phyloP scores from a whole-genome alignment of 148 eudicot genomes.

The Chenopodium berlandieri region DNA sequence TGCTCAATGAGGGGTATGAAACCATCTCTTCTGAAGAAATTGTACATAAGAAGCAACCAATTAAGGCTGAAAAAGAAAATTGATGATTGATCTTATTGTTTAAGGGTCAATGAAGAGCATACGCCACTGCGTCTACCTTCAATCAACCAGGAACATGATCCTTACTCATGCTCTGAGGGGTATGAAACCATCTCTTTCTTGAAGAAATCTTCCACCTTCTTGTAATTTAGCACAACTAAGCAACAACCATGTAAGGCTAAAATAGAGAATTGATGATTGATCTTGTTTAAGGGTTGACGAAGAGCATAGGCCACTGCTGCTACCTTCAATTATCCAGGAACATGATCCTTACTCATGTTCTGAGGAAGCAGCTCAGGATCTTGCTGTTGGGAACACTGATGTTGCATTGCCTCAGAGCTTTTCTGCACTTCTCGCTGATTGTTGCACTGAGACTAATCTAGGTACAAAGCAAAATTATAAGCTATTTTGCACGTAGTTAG shows the following conservation, averaged over 20 bases:
- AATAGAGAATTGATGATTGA: background rate
- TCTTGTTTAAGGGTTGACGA: slow-evolving; percentile 13
- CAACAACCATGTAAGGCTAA: background rate
- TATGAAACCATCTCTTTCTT: slow-evolving; percentile 15
- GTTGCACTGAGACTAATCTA: slow-evolving; percentile 11
- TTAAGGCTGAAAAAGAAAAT: background rate
- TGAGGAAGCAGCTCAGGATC: slow-evolving; percentile 18
- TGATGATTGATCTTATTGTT: background rate
- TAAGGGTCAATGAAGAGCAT: slow-evolving; percentile 15
- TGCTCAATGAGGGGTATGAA: slow-evolving; percentile 20
- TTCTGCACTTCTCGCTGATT: slow-evolving; percentile 18
- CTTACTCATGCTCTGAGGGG: slow-evolving; percentile 12
- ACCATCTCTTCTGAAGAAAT: background rate
- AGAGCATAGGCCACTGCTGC: slow-evolving; percentile 7
- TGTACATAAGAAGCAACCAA: background rate
- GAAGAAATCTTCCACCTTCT: background rate
- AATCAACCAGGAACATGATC: slow-evolving; percentile 18
- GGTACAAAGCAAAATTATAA: slow-evolving; percentile 9
- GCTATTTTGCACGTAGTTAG: background rate
- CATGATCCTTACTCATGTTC: slow-evolving; percentile 9
- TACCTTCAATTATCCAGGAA: slow-evolving; percentile 13
- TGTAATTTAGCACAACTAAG: background rate
- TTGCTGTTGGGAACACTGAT: slow-evolving; percentile 13
- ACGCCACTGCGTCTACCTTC: background rate
- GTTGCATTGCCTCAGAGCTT: slow-evolving; percentile 22